These are phyloP conservation scores for Pseudevernia furfuracea DNA, from an alignment of 495 filamentous ascomycete species.

Conservation along the genomic window DNA sequence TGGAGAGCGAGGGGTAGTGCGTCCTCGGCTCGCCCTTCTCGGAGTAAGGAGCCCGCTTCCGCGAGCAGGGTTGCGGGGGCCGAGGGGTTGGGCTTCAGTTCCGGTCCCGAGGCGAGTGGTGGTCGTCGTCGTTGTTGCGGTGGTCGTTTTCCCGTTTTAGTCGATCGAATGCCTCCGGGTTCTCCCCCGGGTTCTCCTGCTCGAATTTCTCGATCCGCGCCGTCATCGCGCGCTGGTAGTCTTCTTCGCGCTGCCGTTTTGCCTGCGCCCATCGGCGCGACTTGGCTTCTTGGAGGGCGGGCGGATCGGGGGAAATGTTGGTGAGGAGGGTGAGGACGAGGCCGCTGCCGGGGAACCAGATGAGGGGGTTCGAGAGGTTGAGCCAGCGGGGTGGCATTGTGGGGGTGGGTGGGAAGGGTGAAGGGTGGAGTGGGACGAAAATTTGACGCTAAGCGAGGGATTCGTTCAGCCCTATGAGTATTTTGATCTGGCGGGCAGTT, in stretches of 20 bases:
- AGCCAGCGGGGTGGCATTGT: conserved; percentile 4
- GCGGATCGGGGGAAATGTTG: conserved; percentile 1
- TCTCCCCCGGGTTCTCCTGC: neutral
- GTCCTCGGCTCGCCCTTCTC: conserved; percentile 4
- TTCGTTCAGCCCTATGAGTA: conserved; percentile 7
- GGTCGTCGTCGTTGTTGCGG: neutral
- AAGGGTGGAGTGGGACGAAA: neutral
- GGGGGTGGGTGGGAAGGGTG: neutral
- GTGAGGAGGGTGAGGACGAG: neutral
- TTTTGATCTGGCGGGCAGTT: neutral
- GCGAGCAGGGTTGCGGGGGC: neutral
- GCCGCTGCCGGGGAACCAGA: neutral
- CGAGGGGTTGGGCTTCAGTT: neutral
- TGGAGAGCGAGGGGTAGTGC: neutral
- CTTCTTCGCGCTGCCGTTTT: conserved; percentile 1
- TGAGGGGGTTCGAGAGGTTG: neutral
- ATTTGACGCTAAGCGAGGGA: neutral
- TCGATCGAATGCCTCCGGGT: neutral
- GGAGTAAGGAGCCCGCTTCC: neutral
- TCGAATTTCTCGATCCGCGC: neutral
- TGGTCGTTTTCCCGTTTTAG: neutral
- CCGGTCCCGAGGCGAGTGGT: neutral
- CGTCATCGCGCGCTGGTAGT: neutral
- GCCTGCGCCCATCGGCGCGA: neutral
- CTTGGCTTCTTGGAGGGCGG: conserved; percentile 7